A percentile compares a stretch with the other conserved stretches of the same genome.
Conservation (phyloP, 495 filamentous ascomycete genomes). For the Recurvomyces mirabilis region DNA sequence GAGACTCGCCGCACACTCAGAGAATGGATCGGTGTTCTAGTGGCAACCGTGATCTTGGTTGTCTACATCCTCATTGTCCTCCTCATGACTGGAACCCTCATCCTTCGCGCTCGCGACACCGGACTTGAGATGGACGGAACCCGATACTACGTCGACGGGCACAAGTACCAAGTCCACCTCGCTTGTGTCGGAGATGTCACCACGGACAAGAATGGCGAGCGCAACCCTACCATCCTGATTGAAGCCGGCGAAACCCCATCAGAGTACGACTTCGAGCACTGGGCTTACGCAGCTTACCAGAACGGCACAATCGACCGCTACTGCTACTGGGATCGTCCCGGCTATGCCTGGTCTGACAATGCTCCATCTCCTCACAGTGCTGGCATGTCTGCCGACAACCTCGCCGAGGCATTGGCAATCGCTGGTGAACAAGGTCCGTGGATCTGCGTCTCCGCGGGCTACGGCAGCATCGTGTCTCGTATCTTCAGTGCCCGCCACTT, state of each 20-base stretch:
- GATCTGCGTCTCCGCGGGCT: slow-evolving; percentile 59
- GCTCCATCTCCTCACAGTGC: slow-evolving; percentile 87
- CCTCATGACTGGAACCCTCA: slow-evolving; percentile 66
- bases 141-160: slow-evolving; percentile 63
- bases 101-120: slow-evolving; percentile 64
- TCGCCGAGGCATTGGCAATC: slow-evolving; percentile 70
- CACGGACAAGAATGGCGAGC: slow-evolving; percentile 47
- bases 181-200: slow-evolving; percentile 62
- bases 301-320: slow-evolving; percentile 74
- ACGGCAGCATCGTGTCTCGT: slow-evolving; percentile 76
- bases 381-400: slow-evolving; percentile 74
- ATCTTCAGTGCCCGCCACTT: slow-evolving; percentile 77
- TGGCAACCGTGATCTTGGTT: slow-evolving; percentile 57
- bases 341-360: slow-evolving; percentile 81
- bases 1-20: slow-evolving; percentile 70
- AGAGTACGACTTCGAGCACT: slow-evolving; percentile 63
- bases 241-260: slow-evolving; percentile 71
- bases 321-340: slow-evolving; percentile 93
- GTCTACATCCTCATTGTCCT: slow-evolving; percentile 53
- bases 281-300: slow-evolving; percentile 52
- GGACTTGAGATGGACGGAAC: slow-evolving; percentile 58
- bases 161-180: slow-evolving; percentile 76
- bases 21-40: slow-evolving; percentile 75
- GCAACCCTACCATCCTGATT: slow-evolving; percentile 59
- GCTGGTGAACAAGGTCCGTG: slow-evolving; percentile 80